phyloP scores from a whole-genome alignment of 2,329 filamentous ascomycete species.

The Fusarium sp. region DNA sequence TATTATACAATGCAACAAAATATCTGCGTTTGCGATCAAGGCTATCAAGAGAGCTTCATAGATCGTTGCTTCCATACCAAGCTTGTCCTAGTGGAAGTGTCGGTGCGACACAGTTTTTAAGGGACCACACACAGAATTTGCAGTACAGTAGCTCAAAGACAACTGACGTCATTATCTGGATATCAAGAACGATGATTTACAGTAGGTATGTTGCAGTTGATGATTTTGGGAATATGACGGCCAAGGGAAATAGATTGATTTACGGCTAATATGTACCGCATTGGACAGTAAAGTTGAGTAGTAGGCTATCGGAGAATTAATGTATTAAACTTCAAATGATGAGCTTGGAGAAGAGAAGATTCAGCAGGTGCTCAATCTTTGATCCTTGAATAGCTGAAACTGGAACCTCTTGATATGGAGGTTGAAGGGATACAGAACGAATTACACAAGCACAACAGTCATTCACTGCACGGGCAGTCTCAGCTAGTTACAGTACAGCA shows the following conservation, averaged over 20 bases:
- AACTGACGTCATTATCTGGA: slow-evolving; percentile 39
- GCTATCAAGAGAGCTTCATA: neutral
- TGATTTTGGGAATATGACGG: slow-evolving; percentile 1
- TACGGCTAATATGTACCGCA: neutral
- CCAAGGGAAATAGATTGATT: neutral
- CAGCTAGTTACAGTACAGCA: no score
- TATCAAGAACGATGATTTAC: slow-evolving; percentile 16
- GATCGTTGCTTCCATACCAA: slow-evolving; percentile 24
- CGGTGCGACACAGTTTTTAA: slow-evolving; percentile 27
- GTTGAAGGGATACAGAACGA: slow-evolving; percentile 2
- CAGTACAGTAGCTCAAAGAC: slow-evolving; percentile 4
- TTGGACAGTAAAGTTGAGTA: no score
- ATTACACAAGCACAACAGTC: neutral
- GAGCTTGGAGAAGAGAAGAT: neutral
- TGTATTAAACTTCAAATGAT: neutral
- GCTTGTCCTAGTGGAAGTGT: slow-evolving; percentile 22
- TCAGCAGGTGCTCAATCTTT: neutral
- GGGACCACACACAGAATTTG: slow-evolving; percentile 27
- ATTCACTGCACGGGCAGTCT: no score
- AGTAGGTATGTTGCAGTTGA: slow-evolving; percentile 22
- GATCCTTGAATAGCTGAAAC: slow-evolving; percentile 38
- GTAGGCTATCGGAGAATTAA: neutral
- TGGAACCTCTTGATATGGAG: slow-evolving; percentile 1
- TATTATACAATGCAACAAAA: neutral
- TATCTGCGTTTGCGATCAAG: neutral